Evolutionary conservation across 176 grass and related monocot species (phyloP).

Genomic region (Neostapfia colusana): DNA sequence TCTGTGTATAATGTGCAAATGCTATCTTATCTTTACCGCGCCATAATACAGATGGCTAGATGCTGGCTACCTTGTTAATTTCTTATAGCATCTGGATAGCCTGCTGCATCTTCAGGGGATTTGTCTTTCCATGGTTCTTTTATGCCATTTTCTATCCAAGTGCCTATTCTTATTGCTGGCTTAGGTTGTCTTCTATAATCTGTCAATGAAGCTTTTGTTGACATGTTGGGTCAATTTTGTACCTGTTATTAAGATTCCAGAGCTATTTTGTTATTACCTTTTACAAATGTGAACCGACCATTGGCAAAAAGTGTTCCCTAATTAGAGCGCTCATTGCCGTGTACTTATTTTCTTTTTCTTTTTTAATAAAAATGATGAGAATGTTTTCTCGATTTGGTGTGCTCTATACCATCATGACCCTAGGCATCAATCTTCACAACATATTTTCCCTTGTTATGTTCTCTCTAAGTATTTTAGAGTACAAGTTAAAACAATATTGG

Average conservation of each 20-base stretch:
- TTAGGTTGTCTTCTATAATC: background rate
- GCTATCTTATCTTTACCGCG: background rate
- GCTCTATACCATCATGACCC: background rate
- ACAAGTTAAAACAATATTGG: background rate
- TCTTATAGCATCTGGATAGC: background rate
- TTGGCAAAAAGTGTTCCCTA: background rate
- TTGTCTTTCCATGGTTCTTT: background rate
- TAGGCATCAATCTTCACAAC: background rate
- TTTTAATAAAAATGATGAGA: background rate
- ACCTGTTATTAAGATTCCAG: background rate
- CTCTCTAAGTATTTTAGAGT: too few species aligned
- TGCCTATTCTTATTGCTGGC: background rate
- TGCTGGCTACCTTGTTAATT: background rate
- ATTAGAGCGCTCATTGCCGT: background rate
- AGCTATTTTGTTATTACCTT: background rate
- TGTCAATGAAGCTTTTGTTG: background rate
- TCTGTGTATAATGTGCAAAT: background rate
- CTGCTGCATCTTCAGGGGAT: background rate
- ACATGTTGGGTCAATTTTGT: background rate
- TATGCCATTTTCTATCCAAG: constrained; percentile 5
- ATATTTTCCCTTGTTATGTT: too few species aligned
- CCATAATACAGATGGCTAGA: background rate
- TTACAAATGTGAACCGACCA: background rate
- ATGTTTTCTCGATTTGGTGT: background rate
- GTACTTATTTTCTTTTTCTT: background rate